These are phyloP conservation scores for Kuraishia ogatae DNA, from an alignment of 805 yeast genomes.

Conservation along the genomic window DNA sequence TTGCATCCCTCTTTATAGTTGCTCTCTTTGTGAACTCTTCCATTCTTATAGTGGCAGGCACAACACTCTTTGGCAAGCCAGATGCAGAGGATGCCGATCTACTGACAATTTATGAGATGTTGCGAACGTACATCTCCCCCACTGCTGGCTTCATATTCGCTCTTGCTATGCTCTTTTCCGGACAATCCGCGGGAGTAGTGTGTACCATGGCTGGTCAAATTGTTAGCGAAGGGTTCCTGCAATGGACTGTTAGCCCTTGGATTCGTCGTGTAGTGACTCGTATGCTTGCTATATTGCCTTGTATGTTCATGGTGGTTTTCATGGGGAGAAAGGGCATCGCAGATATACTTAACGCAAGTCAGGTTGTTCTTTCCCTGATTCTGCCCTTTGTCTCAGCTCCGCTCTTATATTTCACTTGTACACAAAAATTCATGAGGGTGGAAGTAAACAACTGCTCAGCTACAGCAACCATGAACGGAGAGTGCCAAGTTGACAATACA, in stretches of 20 bases:
- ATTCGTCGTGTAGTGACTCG: conserved; percentile 71
- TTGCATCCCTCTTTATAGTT: conserved; percentile 62
- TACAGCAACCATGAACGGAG: conserved; percentile 1
- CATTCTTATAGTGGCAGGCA: conserved; percentile 74
- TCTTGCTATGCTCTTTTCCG: conserved; percentile 75
- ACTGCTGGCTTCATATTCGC: conserved; percentile 81
- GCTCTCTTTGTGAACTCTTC: conserved; percentile 85
- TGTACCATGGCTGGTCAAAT: conserved; percentile 93
- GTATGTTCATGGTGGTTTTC: conserved; percentile 59
- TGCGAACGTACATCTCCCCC: conserved; percentile 53
- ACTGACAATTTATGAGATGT: conserved; percentile 62
- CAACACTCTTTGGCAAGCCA: conserved; percentile 61
- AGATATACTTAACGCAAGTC: conserved; percentile 73
- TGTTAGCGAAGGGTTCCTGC: conserved; percentile 83
- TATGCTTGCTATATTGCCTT: conserved; percentile 72
- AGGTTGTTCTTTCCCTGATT: conserved; percentile 73
- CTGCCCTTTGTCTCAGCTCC: conserved; percentile 85
- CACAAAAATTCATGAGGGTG: conserved; percentile 58
- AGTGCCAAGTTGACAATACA: conserved; percentile 2
- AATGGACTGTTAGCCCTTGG: conserved; percentile 80
- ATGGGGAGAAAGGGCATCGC: conserved; percentile 70
- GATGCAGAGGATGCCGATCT: conserved; percentile 78
- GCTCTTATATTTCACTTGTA: conserved; percentile 71
- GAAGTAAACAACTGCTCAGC: conserved; percentile 19
- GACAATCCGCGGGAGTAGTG: conserved; percentile 86